Conservation (phyloP, 805 yeast genomes). For the Candida michaelii region DNA sequence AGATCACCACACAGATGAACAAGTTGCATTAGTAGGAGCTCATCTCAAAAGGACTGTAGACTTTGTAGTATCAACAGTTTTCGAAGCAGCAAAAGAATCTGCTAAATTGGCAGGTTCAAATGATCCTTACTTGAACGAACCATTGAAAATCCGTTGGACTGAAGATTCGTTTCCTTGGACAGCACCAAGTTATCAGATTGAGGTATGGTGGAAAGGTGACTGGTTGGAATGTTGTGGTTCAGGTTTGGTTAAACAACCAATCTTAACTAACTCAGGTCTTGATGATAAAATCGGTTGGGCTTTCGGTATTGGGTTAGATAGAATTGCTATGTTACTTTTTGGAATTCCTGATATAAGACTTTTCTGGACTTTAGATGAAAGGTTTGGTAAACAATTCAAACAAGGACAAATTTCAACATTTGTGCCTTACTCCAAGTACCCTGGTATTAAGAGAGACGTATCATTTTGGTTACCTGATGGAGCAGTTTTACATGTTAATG, state of each 20-base stretch:
- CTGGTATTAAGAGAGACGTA: conserved; percentile 81
- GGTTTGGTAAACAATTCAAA: conserved; percentile 73
- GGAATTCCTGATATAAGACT: conserved; percentile 94
- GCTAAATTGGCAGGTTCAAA: conserved; percentile 60
- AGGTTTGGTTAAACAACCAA: conserved; percentile 82
- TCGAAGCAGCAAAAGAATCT: conserved; percentile 65
- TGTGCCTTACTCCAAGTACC: conserved; percentile 87
- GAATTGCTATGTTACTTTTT: conserved; percentile 93
- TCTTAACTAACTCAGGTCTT: conserved; percentile 70
- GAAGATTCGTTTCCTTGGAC: conserved; percentile 98
- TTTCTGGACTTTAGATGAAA: conserved; percentile 83
- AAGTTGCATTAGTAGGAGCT: conserved; percentile 64
- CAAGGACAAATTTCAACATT: conserved; percentile 67
- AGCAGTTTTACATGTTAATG: conserved; percentile 70
- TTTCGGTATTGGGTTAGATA: conserved; percentile 91
- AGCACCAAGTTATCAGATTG: conserved; percentile 96
- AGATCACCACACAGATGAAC: conserved; percentile 64
- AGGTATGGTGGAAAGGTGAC: conserved; percentile 97
- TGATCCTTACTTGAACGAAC: conserved; percentile 62
- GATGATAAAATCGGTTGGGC: conserved; percentile 88
- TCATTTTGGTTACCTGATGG: conserved; percentile 82
- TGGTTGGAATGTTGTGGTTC: conserved; percentile 98
- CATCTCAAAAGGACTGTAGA: conserved; percentile 89
- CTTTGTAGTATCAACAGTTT: conserved; percentile 76
- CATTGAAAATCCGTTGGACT: conserved; percentile 88